Base-by-base conservation (phyloP, 306 rosid genomes). In the Prunus campanulata region DNA sequence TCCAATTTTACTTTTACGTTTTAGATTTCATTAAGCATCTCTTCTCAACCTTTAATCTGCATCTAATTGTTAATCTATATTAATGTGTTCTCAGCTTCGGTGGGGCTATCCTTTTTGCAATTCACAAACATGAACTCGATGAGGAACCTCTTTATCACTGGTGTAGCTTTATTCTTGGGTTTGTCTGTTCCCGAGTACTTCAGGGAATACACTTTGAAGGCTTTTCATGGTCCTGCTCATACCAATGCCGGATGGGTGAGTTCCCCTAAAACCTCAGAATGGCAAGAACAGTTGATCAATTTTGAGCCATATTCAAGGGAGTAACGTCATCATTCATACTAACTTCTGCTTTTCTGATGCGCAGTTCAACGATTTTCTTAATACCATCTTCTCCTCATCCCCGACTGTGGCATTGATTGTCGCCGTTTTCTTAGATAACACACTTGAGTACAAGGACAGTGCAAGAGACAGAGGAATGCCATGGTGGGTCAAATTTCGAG, bases 381-480 rank as follows among this genome's bases (percentile, higher is more conserved):
- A 96, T 74, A 96, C 99, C 1, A 93, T 96, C 66, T 96, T 96
- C 96, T 88, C 85, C 86, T 95, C 98, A 19, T 85, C 97, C 6
- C 86, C 98, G 42, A 87, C 97, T 24, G 96, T 96, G 22, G 98
- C 96, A 16, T 74, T 96, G 82, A 82, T 93, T 27, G 88, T 91
- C 52, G 92, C 98, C 0, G 92, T 92, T 47, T 92, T 96, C 90
- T 86, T 96, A 83, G 99, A 96, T 88, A 96, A 96, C 80, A 96
- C 99, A 29, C 99, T 96, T 44, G 98, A 96, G 69, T 91, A 82
- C 86, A 91, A 89, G 85, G 85, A 89, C 27, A 91, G 97, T 47
- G 96, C 90, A 10, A 89, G 89, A 78, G 99, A 96, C 74, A 86
- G 99, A 70, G 99, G 99, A 79, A 93, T 96, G 99, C 97, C 99